A percentile compares a stretch with the other conserved stretches of the same genome.
These are phyloP conservation scores for Solanum chacoense DNA, from an alignment of 305 asterid species.

Conservation along the genomic window DNA sequence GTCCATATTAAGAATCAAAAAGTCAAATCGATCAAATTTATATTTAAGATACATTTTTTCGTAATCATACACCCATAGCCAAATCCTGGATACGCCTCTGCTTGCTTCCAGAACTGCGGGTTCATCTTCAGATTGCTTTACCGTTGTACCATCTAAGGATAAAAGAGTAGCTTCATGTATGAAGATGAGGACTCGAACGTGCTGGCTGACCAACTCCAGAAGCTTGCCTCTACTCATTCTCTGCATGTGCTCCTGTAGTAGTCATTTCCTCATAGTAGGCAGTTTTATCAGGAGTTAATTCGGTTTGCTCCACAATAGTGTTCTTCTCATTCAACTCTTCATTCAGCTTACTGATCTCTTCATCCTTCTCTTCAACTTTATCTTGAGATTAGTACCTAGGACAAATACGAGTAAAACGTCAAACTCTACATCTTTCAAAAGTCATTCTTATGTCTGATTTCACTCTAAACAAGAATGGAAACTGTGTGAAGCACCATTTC, in stretches of 20 bases:
- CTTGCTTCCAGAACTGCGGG: neutral
- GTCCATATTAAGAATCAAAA: too few relatives aligned
- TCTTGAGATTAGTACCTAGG: conserved; percentile 73
- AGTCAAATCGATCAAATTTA: too few relatives aligned
- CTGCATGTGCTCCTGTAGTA: conserved; percentile 23
- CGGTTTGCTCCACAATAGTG: conserved; percentile 24
- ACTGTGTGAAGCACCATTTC: conserved; percentile 50
- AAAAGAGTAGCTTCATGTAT: neutral
- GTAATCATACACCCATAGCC: too few relatives aligned
- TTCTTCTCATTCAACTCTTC: conserved; percentile 25
- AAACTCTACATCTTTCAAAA: too few relatives aligned
- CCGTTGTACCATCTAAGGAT: neutral
- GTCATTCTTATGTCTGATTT: neutral
- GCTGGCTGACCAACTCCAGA: neutral
- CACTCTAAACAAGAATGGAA: neutral
- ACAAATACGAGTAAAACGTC: neutral
- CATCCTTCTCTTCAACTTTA: conserved; percentile 63
- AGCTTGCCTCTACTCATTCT: neutral
- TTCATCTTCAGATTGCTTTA: neutral
- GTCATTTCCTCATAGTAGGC: conserved; percentile 19
- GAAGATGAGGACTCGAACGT: neutral
- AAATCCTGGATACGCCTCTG: too few relatives aligned
- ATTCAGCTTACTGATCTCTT: conserved; percentile 45
- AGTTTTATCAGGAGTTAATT: conserved; percentile 6
- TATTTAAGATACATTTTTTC: too few relatives aligned